Percentiles rank a stretch among this genome's conserved stretches.
Evolutionary conservation across 768 basidiomycete species (phyloP).

Genomic region (Naganishia onofrii): DNA sequence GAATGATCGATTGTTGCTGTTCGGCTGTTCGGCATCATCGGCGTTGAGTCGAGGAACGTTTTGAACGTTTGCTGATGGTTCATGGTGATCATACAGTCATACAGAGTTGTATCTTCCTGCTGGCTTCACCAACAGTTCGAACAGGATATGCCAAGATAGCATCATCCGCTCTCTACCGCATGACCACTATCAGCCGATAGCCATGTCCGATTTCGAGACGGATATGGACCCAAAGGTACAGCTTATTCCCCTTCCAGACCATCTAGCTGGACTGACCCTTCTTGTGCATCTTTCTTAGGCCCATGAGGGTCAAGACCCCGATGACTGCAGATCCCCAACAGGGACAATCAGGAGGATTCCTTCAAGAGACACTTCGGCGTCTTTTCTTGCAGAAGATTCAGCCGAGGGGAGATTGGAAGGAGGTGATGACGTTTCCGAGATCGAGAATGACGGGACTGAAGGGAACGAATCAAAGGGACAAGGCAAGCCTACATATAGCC

Average conservation of each 20-base stretch:
- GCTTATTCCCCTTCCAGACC: background rate
- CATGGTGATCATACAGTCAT: too few species aligned
- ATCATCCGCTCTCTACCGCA: background rate
- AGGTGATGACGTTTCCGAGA: background rate
- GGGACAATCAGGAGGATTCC: constrained; percentile 3
- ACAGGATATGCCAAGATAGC: too few species aligned
- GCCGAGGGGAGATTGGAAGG: background rate
- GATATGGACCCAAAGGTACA: background rate
- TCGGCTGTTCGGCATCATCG: too few species aligned
- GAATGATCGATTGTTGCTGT: too few species aligned
- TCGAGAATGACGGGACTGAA: background rate
- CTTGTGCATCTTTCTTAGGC: background rate
- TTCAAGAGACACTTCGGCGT: background rate
- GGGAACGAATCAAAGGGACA: background rate
- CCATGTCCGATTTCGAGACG: constrained; percentile 6
- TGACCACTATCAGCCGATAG: background rate
- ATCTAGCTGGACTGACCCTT: background rate
- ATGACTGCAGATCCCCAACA: constrained; percentile 14
- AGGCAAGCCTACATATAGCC: constrained; percentile 13
- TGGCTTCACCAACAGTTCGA: too few species aligned
- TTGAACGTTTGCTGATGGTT: too few species aligned
- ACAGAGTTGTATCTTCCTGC: too few species aligned
- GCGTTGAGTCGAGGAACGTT: too few species aligned
- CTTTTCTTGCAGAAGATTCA: background rate
- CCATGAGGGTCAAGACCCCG: background rate